Percentiles rank a stretch among this genome's conserved stretches.
phyloP scores from a whole-genome alignment of 1,284 basidiomycete species.

The Chalciporus sp. region DNA sequence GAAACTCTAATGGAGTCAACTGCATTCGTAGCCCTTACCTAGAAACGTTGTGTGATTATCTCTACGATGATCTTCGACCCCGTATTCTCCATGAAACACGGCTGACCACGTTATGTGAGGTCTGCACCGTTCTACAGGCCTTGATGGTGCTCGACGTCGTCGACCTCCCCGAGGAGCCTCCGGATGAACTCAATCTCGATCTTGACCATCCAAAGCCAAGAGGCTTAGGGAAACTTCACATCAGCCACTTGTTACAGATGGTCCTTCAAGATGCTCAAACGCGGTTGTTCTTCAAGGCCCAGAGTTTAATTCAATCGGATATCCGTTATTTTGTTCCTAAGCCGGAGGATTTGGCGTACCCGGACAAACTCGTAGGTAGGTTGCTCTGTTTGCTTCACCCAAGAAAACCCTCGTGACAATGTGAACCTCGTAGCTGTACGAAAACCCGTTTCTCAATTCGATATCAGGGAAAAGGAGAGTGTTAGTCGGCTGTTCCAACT shows the following conservation, averaged over 20 bases:
- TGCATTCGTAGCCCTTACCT: constrained; percentile 68
- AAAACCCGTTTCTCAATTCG: constrained; percentile 43
- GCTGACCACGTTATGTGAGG: constrained; percentile 84
- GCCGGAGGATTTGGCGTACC: constrained; percentile 81
- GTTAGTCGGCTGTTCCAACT: constrained; percentile 68
- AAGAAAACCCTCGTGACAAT: constrained; percentile 9
- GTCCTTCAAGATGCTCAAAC: constrained; percentile 95
- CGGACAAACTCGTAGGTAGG: constrained; percentile 72
- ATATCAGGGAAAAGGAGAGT: constrained; percentile 65
- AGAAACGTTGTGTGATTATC: constrained; percentile 87
- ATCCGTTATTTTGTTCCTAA: constrained; percentile 82
- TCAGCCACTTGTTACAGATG: constrained; percentile 79
- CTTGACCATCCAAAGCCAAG: constrained; percentile 38
- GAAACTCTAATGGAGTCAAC: constrained; percentile 4
- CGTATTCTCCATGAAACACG: constrained; percentile 90
- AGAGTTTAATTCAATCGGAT: constrained; percentile 85
- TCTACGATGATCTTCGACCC: constrained; percentile 92
- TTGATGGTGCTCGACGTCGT: constrained; percentile 87
- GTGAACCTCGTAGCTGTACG: constrained; percentile 40
- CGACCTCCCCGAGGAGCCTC: constrained; percentile 35
- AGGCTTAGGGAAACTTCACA: constrained; percentile 60
- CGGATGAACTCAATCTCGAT: constrained; percentile 45
- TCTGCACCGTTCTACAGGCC: constrained; percentile 92
- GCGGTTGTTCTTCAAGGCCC: constrained; percentile 90
- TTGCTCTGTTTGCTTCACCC: constrained; percentile 5